Conservation (phyloP, 768 basidiomycete species). For the Hypholoma sublateritium region DNA sequence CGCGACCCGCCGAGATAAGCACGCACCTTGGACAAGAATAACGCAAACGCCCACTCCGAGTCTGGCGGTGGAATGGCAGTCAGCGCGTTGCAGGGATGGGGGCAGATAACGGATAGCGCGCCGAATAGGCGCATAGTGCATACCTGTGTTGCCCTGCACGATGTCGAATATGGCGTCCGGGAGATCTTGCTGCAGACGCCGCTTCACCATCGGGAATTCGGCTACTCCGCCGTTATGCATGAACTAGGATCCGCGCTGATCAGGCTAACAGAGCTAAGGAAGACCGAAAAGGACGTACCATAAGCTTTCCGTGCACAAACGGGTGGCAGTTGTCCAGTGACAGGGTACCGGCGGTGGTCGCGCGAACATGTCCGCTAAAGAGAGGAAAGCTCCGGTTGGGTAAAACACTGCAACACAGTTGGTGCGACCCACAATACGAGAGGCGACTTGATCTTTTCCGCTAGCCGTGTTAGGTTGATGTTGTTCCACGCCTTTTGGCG, state of each 20-base stretch:
- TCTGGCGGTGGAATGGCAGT: constrained; percentile 42
- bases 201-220: constrained; percentile 78
- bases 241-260: constrained; percentile 49
- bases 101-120: constrained; percentile 1
- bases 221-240: constrained; percentile 98
- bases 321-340: constrained; percentile 95
- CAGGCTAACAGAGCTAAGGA: not conserved
- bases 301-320: constrained; percentile 87
- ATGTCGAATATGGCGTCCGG: constrained; percentile 83
- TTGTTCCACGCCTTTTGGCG: constrained; percentile 89
- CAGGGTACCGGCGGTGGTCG: constrained; percentile 90
- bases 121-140: constrained; percentile 13
- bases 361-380: constrained; percentile 83
- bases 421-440: constrained; percentile 76
- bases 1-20: not conserved
- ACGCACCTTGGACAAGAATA: constrained; percentile 79
- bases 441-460: constrained; percentile 96
- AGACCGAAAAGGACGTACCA: constrained; percentile 52
- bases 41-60: constrained; percentile 96
- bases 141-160: constrained; percentile 92
- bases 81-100: not conserved
- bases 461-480: constrained; percentile 86
- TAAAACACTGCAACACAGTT: not conserved
- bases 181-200: constrained; percentile 71
- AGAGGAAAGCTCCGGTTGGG: not conserved